Evolutionary conservation across 2,329 filamentous ascomycete genomes (phyloP), one percentile per base, ranked within the genome.

Genomic region (Fusarium armeniacum): DNA sequence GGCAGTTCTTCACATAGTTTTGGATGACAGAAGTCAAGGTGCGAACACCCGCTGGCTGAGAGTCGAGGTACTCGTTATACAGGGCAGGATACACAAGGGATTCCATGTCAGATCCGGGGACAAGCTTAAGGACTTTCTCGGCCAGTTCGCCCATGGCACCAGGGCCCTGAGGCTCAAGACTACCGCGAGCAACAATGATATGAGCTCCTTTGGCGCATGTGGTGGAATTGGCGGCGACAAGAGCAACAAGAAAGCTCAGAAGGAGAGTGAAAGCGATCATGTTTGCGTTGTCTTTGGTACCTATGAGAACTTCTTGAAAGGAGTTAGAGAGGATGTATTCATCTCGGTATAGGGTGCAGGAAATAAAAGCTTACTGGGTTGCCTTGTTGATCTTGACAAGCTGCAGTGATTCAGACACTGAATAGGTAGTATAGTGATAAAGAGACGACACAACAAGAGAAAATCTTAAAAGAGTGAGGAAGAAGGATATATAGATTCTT

Each of bases 21-120:
- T 41, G 35, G 10, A 75, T 43, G 1, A 73, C 24, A 0, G 53
- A 35, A 3, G n/a, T 63, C 58, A 75, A 49, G 8, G 46, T 56
- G 0, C 50, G 35, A 0, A 75, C 70, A 0, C 73, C 73, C 3
- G 49, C 18, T 0, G 73, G 70, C 47, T 75, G 70, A 0, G 73
- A 75, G 8, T 61, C 38, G 1, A 72, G 32, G 4, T 75, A 75
- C 5, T 65, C 60, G 0, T 69, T 50, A 1, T 67, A 64, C 0
- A 70, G 28, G 1, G 73, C 73, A 18, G 73, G 73, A 10, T 75
- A 75, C 0, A 62, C 61, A 0, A 75, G 55, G 0, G 70, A 54
- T 7, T 67, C 68, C 26, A 75, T 66, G 13, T 73, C 71, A 0
- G 73, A 75, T 1, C 44, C 70, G 0, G 66, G 65, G 5, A 75